Conservation (phyloP, 768 basidiomycete species). For the Psilocybe cubensis region DNA sequence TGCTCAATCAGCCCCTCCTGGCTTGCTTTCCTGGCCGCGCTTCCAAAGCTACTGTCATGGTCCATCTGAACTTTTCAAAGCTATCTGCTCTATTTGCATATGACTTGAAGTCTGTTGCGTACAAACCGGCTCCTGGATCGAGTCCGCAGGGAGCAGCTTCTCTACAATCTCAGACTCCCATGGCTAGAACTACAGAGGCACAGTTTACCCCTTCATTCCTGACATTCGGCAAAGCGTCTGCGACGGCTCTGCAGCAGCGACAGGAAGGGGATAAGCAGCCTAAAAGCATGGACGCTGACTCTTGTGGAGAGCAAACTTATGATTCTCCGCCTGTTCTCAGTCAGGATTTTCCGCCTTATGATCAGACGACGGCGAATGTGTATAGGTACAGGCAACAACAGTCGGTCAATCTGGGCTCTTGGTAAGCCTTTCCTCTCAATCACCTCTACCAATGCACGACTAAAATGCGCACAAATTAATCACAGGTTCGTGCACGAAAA, state of each 20-base stretch:
- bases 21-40: background rate
- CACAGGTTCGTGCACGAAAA: slow-evolving; percentile 71
- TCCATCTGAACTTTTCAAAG: slow-evolving; percentile 17
- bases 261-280: too few species aligned
- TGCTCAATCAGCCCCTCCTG: background rate
- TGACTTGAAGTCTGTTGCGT: slow-evolving; percentile 21
- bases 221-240: background rate
- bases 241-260: background rate
- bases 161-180: background rate
- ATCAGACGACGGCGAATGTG: slow-evolving; percentile 49
- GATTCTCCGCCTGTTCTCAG: slow-evolving; percentile 29
- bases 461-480: background rate
- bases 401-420: slow-evolving; percentile 68
- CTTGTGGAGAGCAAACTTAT: slow-evolving; percentile 34
- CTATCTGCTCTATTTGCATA: slow-evolving; percentile 20
- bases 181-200: background rate
- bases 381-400: slow-evolving; percentile 68
- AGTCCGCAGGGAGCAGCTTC: background rate
- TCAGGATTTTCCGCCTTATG: slow-evolving; percentile 50
- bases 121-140: slow-evolving; percentile 20
- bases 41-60: slow-evolving; percentile 9
- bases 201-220: background rate
- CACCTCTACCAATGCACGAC: background rate
- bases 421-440: slow-evolving; percentile 36
- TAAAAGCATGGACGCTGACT: background rate